These are phyloP conservation scores for Aspergillus kassunensis DNA, from an alignment of 495 filamentous ascomycete species.

Conservation along the genomic window DNA sequence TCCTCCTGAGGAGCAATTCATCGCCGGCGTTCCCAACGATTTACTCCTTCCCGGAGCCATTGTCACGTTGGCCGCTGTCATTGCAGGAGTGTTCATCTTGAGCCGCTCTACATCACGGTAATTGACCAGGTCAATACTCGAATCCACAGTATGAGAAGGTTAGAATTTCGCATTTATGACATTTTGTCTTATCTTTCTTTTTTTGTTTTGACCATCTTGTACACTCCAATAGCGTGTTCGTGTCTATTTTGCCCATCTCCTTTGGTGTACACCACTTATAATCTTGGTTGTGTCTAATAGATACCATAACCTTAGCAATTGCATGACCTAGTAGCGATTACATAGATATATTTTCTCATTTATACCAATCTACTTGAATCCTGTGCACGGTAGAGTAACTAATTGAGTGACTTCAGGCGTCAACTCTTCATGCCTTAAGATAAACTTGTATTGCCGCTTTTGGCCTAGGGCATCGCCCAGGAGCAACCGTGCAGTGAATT, in stretches of 20 bases:
- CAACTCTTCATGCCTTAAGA: neutral
- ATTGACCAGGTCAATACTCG: slow-evolving; percentile 10
- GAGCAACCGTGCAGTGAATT: neutral
- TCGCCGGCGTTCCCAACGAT: slow-evolving; percentile 92
- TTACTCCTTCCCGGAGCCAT: slow-evolving; percentile 89
- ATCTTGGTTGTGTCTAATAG: slow-evolving; percentile 16
- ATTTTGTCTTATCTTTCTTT: slow-evolving; percentile 7
- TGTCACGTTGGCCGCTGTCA: slow-evolving; percentile 89
- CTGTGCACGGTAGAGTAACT: neutral
- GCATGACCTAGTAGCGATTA: slow-evolving; percentile 4
- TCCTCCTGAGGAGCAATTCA: slow-evolving; percentile 66
- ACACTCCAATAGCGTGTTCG: slow-evolving; percentile 17
- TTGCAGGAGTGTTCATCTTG: slow-evolving; percentile 89
- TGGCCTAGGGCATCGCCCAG: neutral
- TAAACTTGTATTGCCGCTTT: neutral
- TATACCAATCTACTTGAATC: neutral
- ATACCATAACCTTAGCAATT: slow-evolving; percentile 30
- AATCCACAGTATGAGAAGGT: neutral
- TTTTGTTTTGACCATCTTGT: slow-evolving; percentile 17
- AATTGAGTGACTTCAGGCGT: neutral
- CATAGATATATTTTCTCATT: slow-evolving; percentile 1
- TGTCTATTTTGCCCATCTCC: slow-evolving; percentile 2
- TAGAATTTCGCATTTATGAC: slow-evolving; percentile 14
- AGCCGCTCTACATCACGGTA: slow-evolving; percentile 68
- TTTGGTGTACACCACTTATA: slow-evolving; percentile 1